Conservation (phyloP, 2,329 filamentous ascomycete genomes). For the Fusarium ramigenum region DNA sequence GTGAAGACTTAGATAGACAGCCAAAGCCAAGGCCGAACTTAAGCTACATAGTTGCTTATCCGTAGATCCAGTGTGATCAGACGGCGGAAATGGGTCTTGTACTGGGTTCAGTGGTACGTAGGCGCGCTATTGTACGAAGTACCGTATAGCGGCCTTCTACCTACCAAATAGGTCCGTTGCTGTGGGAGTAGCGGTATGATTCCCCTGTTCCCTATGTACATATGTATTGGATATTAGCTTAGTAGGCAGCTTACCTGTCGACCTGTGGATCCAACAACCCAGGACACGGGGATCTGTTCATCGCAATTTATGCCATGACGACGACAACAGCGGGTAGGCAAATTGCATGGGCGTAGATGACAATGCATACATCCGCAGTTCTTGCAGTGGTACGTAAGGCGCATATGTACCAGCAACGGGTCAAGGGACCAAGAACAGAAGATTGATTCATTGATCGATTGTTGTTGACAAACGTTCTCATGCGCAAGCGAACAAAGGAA, state of each 20-base stretch:
- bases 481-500: conserved; percentile 16
- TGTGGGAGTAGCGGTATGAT: conserved; percentile 23
- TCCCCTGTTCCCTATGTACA: not conserved
- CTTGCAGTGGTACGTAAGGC: conserved; percentile 15
- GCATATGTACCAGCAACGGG: conserved; percentile 21
- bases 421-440: conserved; percentile 19
- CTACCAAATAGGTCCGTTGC: not conserved
- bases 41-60: not conserved
- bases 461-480: conserved; percentile 5
- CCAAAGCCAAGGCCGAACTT: not conserved
- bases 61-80: not conserved
- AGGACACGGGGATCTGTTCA: conserved; percentile 28
- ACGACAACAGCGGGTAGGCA: conserved; percentile 15
- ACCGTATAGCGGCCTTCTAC: not conserved
- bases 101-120: not conserved
- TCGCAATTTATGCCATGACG: conserved; percentile 38
- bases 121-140: conserved; percentile 7
- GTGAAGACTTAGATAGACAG: not conserved
- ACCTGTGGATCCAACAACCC: conserved; percentile 5
- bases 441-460: not conserved
- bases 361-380: conserved; percentile 7
- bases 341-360: conserved; percentile 8
- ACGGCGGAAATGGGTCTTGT: conserved; percentile 16
- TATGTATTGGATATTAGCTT: too few species aligned
- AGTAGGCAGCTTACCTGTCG: not conserved